Base-by-base conservation (phyloP, 805 yeast genomes). In the Starmerella geochares region DNA sequence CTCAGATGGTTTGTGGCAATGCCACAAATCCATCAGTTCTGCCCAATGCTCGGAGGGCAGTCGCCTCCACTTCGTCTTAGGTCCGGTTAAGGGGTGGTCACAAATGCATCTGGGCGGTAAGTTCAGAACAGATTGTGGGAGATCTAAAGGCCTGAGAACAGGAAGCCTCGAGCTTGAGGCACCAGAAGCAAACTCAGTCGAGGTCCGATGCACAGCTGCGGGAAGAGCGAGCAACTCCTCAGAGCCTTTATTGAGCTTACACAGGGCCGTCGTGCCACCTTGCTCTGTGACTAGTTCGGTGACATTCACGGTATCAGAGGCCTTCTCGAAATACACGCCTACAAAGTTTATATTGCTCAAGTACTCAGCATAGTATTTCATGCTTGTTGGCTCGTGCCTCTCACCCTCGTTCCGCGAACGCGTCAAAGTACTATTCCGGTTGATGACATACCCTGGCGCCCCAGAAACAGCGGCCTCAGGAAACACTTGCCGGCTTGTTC, bases 1-100 rank as follows among this genome's bases (percentile, higher is more conserved):
- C 42, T 29, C 53, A 40, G 40, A 49, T 1, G 73, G 73, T 49
- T 69, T 69, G 50, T 90, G 96, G 62, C 98, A 90, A 63, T 90
- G 96, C 98, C 98, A 90, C 56, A 83, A 83, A 51, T 90, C 97
- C 94, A 90, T 83, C 75, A 92, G 69, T 62, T 90, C 98, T 13
- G 82, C 78, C 98, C 98, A 90, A 44, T 78, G 70, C 60, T 87
- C 96, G 1, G 94, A 83, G 0, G 98, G 98, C 80, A 90, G 76
- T 33, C 84, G 84, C 44, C 61, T 58, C 64, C 63, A 64, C 13
- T 20, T 21, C 11, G 29, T 28, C 6, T 28, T 17, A 4, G 24
- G 7, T 4, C 37, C 28, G 3, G 37, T 23, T 3, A 42, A 28
- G 1, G 28, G 13, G 4, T 25, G 4, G 5, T 23, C 46, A 20